Evolutionary conservation across 192 early-diverging fungal species (phyloP), one percentile per base, ranked within the genome.

Genomic region (Coemansia umbellata): DNA sequence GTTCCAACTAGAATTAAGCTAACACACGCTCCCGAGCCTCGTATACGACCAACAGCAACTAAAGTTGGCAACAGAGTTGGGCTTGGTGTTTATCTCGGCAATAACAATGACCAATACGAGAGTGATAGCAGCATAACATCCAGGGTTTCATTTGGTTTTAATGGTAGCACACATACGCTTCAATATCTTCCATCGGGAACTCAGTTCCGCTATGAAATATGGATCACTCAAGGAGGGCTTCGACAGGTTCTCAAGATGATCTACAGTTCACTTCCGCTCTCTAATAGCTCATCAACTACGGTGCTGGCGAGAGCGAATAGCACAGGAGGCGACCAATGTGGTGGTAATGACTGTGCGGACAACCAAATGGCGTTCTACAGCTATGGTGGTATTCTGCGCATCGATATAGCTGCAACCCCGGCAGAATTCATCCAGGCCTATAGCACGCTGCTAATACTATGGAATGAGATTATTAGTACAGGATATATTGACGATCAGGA

Each of bases 181-280:
- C 31, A 24, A 15, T 35, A 45, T n/a, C 23, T 75, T 13, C 27
- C 24, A 8, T 76, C 73, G 1, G 73, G 73, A 1, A 42, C 55
- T 24, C 62, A 63, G 37, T 76, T 76, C 43, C 27, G 21, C 8
- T 69, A 45, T 51, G 49, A 32, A 40, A 51, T 55, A 22, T 76
- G 73, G 73, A 49, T 76, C 31, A 58, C 57, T 13, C 61, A 62
- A 11, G 73, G 73, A 26, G 73, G 73, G 1, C 31, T 76, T 23
- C 50, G 51, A 8, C 52, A 43, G 30, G 40, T 69, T 4, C 43
- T 36, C 37, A 58, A 54, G 37, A 52, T 44, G 10, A 51, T 67
- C 15, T 19, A 27, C 18, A 17, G 17, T 37, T 30, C 32, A 13
- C 26, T 31, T 9, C 9, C 23, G n/a, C n/a, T n/a, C n/a, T n/a